Evolutionary conservation across 768 basidiomycete species (phyloP), one percentile per base, ranked within the genome.

Genomic region (Megacollybia marginata): DNA sequence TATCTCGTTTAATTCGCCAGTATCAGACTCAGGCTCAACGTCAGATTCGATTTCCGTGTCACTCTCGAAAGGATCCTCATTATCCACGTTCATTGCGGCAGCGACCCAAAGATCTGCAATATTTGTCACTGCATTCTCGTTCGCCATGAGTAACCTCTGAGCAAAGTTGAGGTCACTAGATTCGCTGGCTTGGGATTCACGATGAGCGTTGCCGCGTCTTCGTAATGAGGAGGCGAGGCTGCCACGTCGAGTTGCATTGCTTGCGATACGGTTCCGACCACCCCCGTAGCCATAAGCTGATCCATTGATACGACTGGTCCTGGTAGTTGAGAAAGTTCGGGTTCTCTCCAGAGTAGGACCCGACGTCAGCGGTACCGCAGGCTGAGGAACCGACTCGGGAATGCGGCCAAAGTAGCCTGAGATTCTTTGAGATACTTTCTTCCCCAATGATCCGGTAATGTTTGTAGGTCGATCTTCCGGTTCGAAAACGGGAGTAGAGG

Each of bases 51-150:
- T 62, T 47, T 77, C 80, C 42, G 70, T 68, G 49, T 82, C 83
- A 10, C 67, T 70, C 56, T 83, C 80, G 52, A 87, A 88, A 2
- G 83, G 83, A 50, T 92, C 84, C 55, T 93, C 92, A 57, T 88
- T 87, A 60, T 95, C 93, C 31, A 85, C 91, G 52, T 95, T 96
- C 70, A 95, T 91, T 6, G 95, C 96, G 16, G 94, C 88, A 5
- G 92, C 92, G 47, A 98, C 91, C 96, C 96, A 99, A 18, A 99
- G 71, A 66, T 97, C 95, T 19, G 92, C 90, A 59, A 99, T 89
- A 56, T 86, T 92, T 50, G 91, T 94, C 5, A 93, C 92, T 11
- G 91, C 87, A 57, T 92, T 88, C 66, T 96, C 93, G 65, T 96
- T 96, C 16, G 95, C 95, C 71, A 94, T 82, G 42, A 95, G 68